Conservation (phyloP, 2,329 filamentous ascomycete species). For the Aspergillus tanneri region DNA sequence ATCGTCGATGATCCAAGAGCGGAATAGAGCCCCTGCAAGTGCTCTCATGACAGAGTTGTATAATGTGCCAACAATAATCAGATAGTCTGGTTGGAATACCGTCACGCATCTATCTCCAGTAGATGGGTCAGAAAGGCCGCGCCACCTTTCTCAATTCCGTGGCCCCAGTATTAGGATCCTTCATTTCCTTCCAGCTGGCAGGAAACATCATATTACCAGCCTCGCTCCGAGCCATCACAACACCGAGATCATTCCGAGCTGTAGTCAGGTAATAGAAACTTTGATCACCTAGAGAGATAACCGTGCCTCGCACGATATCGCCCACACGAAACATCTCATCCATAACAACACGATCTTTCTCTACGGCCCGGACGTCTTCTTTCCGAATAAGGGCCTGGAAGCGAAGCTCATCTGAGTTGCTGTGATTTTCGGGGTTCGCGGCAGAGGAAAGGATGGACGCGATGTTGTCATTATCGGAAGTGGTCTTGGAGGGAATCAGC, state of each 20-base stretch:
- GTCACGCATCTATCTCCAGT: too few relatives aligned
- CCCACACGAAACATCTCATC: slow-evolving; percentile 89
- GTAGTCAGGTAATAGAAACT: slow-evolving; percentile 94
- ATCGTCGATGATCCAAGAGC: too few relatives aligned
- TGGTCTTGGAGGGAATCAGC: slow-evolving; percentile 21
- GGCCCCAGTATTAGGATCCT: slow-evolving; percentile 73
- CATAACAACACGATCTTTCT: slow-evolving; percentile 92
- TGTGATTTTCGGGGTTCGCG: slow-evolving; percentile 42
- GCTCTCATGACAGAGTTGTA: too few relatives aligned
- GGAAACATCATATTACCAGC: slow-evolving; percentile 88
- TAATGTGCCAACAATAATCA: too few relatives aligned
- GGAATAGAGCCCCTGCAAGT: too few relatives aligned
- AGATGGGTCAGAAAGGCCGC: slow-evolving; percentile 86
- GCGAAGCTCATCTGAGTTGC: slow-evolving; percentile 59
- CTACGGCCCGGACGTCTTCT: slow-evolving; percentile 90
- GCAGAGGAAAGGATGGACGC: slow-evolving; percentile 39
- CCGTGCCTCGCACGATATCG: slow-evolving; percentile 82
- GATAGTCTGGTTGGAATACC: too few relatives aligned
- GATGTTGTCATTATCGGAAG: slow-evolving; percentile 41
- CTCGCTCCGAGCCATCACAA: slow-evolving; percentile 89
- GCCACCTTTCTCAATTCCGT: slow-evolving; percentile 88
- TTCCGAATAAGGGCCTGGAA: slow-evolving; percentile 82
- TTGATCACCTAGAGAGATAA: slow-evolving; percentile 91
- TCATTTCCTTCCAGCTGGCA: slow-evolving; percentile 92
- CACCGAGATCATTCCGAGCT: slow-evolving; percentile 84